Evolutionary conservation across 1,139 yeast species (phyloP), one percentile per base, ranked within the genome.

Genomic region (Spathaspora sp.): DNA sequence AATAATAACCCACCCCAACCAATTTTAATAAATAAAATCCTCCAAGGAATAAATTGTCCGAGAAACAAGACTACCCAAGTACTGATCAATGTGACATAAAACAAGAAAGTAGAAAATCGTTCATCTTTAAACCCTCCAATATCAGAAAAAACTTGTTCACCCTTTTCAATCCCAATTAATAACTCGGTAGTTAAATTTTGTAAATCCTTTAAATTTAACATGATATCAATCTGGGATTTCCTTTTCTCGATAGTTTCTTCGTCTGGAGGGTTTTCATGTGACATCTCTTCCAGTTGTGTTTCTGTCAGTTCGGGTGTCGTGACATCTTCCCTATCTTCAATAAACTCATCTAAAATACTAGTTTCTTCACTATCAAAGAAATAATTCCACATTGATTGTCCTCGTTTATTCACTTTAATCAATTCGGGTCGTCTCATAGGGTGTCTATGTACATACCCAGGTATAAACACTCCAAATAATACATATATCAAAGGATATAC

Each of bases 91-190:
- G 80, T 67, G 0, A 73, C 64, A 39, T 69, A 61, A 39, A 81
- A 68, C 2, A 81, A 63, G n/a, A 74, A 60, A 0, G 95, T 86
- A 0, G 95, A 81, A 23, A 74, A 64, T 45, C 79, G 72, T 57
- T 89, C 96, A 61, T 89, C 86, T 47, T 76, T 75, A 59, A 89
- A 89, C 3, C 86, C 86, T 10, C 89, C 89, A 4, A 85, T 76
- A 13, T 85, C 86, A 53, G 70, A 76, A 56, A 83, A 71, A 48
- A 83, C 77, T 16, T 65, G 65, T 47, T 88, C 91, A 2, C 79
- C 65, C 15, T 69, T 63, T 23, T 84, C 84, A 43, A 82, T 66
- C 0, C 74, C 62, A 24, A 70, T 65, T 26, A 88, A 72, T 3
- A 86, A 51, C 44, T 80, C 80, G 0, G 85, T 70, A 18, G 90